These are phyloP conservation scores for Cystofilobasidium capitatum DNA, from an alignment of 768 basidiomycete genomes.

Conservation along the genomic window DNA sequence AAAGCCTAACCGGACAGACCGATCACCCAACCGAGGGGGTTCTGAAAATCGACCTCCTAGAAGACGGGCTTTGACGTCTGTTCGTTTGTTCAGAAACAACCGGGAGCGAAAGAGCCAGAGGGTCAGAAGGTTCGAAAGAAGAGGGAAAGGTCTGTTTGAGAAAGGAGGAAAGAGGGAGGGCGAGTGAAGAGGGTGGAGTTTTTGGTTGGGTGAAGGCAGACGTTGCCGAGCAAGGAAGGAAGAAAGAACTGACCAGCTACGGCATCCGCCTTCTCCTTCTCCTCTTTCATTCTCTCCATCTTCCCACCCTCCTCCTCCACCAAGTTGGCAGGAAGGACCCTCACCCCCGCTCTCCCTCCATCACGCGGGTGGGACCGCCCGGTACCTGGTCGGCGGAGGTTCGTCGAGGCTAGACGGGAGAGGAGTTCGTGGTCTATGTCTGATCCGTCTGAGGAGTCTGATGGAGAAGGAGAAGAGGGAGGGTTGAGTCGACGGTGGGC, in stretches of 20 bases:
- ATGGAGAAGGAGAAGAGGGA: too few species aligned
- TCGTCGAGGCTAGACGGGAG: not conserved
- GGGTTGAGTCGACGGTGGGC: not conserved
- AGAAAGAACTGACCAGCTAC: not conserved
- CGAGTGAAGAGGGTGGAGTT: not conserved
- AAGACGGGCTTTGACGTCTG: not conserved
- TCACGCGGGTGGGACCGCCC: too few species aligned
- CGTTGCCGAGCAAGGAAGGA: not conserved
- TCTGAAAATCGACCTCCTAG: not conserved
- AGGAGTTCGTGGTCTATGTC: conserved; percentile 1
- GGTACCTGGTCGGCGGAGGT: not conserved
- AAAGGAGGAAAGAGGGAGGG: too few species aligned
- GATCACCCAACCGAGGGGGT: not conserved
- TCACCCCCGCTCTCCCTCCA: too few species aligned
- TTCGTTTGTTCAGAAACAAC: too few species aligned
- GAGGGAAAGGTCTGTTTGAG: too few species aligned
- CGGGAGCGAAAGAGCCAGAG: too few species aligned
- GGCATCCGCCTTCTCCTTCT: conserved; percentile 4
- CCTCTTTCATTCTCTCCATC: not conserved
- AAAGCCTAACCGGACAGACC: not conserved
- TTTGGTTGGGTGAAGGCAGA: not conserved
- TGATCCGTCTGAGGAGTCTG: not conserved
- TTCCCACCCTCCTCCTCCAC: not conserved
- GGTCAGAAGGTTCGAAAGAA: too few species aligned
- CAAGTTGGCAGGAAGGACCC: too few species aligned